Evolutionary conservation across 2,329 filamentous ascomycete species (phyloP), one percentile per base, ranked within the genome.

Genomic region (Corynespora cassiicola): DNA sequence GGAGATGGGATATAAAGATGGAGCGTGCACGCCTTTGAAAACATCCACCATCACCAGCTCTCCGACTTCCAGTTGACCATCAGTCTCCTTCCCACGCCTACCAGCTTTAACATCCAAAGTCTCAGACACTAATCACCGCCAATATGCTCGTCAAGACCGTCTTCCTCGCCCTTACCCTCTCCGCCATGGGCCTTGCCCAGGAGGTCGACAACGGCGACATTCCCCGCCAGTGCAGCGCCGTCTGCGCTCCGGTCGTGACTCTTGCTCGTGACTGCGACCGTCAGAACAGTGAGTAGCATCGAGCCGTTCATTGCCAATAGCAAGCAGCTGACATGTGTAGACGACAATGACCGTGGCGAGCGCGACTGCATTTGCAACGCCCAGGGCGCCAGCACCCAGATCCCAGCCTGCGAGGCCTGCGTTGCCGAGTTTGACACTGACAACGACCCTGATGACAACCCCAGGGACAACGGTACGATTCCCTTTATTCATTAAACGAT

Each of bases 171-270:
- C 47, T 58, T 24, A 26, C 47, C 22, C 42, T 61, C 33, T 42
- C 47, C 19, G 51, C 55, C 6, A 24, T 62, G 20, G 47, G 42
- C 27, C 36, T 50, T 21, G 54, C 54, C 7, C 50, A 61, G 31
- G 60, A 65, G n/a, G 46, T 66, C 34, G 53, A 55, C 36, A 47
- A 57, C 41, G 44, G 58, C 39, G 58, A 65, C 19, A 52, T 67
- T 14, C 63, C 63, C 7, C 27, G 22, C 12, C 51, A 59, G 32
- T 66, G 63, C 50, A 52, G 42, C 3, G 44, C 49, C 11, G 38
- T 61, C n/a, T 66, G 62, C 45, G 42, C 54, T 5, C 38, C 48
- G 19, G 50, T 63, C 7, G 50, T 58, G 7, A 42, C 40, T 7
- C 50, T 61, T 10, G 37, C 56, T n/a, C 42, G 34, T 10, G 40